Conservation (phyloP, 495 filamentous ascomycete species). For the Astrothelium subdiscretum region DNA sequence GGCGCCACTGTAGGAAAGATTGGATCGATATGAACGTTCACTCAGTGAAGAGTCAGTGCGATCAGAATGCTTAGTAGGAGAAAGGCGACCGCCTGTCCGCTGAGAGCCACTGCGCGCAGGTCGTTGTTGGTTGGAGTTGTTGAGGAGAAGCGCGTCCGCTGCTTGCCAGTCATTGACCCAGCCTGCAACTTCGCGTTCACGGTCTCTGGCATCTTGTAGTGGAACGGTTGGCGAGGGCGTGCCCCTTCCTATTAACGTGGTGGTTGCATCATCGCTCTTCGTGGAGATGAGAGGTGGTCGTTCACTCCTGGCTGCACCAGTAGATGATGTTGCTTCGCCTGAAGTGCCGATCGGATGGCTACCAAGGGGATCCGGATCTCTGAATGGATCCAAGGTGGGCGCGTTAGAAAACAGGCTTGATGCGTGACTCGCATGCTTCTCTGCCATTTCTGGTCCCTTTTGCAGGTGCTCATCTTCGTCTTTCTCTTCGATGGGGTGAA, state of each 20-base stretch:
- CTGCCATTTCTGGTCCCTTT: slow-evolving; percentile 15
- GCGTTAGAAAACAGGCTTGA: slow-evolving; percentile 19
- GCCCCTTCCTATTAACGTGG: neutral
- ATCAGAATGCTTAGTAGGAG: slow-evolving; percentile 39
- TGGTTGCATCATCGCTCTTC: slow-evolving; percentile 2
- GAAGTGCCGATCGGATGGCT: slow-evolving; percentile 13
- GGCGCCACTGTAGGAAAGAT: slow-evolving; percentile 17
- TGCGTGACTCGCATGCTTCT: slow-evolving; percentile 16
- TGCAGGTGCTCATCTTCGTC: slow-evolving; percentile 50
- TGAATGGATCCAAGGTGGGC: slow-evolving; percentile 24
- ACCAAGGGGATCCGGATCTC: slow-evolving; percentile 23
- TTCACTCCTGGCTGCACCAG: neutral
- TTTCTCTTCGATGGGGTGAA: slow-evolving; percentile 58
- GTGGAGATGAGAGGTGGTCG: slow-evolving; percentile 6
- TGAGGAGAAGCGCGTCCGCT: slow-evolving; percentile 27
- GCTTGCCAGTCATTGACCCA: slow-evolving; percentile 50
- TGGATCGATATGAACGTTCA: slow-evolving; percentile 32
- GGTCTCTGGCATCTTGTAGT: slow-evolving; percentile 13
- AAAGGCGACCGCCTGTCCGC: slow-evolving; percentile 25
- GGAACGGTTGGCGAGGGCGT: neutral
- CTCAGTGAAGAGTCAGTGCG: slow-evolving; percentile 48
- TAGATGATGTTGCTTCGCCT: neutral
- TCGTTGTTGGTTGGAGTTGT: neutral
- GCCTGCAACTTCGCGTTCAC: slow-evolving; percentile 42
- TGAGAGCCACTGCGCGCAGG: slow-evolving; percentile 28